phyloP scores from a whole-genome alignment of 805 yeast species.

The Candida pini region DNA sequence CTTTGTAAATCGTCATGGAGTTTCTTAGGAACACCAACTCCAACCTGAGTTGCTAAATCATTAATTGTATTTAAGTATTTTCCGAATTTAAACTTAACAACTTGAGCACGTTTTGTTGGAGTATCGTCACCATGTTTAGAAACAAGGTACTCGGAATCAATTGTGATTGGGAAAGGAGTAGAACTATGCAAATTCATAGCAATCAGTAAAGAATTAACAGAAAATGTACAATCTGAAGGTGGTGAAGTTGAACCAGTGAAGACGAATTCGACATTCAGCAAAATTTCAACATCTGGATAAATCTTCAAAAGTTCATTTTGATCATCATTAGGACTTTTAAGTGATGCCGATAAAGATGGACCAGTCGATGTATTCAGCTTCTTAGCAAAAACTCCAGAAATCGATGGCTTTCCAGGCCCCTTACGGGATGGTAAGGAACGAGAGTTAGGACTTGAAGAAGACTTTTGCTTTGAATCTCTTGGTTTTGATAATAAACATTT shows the following conservation, averaged over 20 bases:
- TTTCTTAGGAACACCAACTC: background rate
- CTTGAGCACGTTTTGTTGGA: background rate
- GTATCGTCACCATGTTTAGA: background rate
- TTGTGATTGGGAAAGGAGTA: background rate
- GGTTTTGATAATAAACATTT: no score
- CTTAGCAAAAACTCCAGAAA: no score
- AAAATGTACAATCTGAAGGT: background rate
- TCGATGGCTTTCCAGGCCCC: no score
- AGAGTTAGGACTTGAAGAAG: no score
- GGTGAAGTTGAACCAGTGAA: background rate
- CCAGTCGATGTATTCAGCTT: no score
- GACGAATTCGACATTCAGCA: background rate
- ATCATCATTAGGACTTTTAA: no score
- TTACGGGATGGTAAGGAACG: no score
- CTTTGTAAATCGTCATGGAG: background rate
- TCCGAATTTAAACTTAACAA: background rate
- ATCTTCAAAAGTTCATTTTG: background rate
- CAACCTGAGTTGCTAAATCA: background rate
- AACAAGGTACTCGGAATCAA: background rate
- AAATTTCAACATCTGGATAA: no score
- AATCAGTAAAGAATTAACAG: background rate
- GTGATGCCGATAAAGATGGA: no score
- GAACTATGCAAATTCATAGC: background rate
- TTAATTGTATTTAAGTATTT: background rate
- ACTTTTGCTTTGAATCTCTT: no score